Conservation (phyloP, 352 stramenopile species). For the Phytophthora chlamydospora region DNA sequence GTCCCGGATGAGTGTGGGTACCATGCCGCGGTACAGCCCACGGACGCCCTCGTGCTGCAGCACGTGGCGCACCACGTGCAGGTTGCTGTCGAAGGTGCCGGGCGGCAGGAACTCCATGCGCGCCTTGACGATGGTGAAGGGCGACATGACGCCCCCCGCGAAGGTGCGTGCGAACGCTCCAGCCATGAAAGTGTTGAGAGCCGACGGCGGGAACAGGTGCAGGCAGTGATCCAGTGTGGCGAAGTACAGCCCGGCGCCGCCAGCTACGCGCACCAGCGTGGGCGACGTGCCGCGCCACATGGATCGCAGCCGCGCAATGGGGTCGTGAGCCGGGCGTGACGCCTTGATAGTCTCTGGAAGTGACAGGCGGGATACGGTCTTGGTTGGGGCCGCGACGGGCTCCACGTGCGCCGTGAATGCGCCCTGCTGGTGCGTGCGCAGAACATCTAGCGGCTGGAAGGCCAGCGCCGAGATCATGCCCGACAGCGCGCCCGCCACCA, state of each 20-base stretch:
- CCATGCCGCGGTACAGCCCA: slow-evolving; percentile 86
- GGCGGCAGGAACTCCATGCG: slow-evolving; percentile 84
- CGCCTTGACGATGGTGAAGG: slow-evolving; percentile 88
- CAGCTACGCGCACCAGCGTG: slow-evolving; percentile 82
- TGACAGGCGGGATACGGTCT: slow-evolving; percentile 12
- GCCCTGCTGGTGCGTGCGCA: slow-evolving; percentile 86
- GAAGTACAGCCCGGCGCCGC: slow-evolving; percentile 88
- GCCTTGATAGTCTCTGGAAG: slow-evolving; percentile 29
- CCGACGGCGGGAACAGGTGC: slow-evolving; percentile 52
- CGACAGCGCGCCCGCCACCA: slow-evolving; percentile 69
- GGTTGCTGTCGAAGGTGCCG: slow-evolving; percentile 63
- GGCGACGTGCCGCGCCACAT: slow-evolving; percentile 88
- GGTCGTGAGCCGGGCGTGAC: slow-evolving; percentile 23
- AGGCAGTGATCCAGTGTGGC: slow-evolving; percentile 76
- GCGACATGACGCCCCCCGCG: slow-evolving; percentile 77
- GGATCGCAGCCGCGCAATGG: slow-evolving; percentile 47
- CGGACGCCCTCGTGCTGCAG: slow-evolving; percentile 68
- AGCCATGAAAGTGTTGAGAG: slow-evolving; percentile 80
- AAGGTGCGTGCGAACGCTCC: slow-evolving; percentile 88
- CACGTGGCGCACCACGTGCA: slow-evolving; percentile 71
- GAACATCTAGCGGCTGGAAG: slow-evolving; percentile 87
- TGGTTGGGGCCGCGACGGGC: slow-evolving; percentile 3
- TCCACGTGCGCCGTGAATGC: slow-evolving; percentile 55
- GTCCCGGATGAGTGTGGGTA: slow-evolving; percentile 85
- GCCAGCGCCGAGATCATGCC: slow-evolving; percentile 82